phyloP scores from a whole-genome alignment of 768 basidiomycete species.

The Fibroporia radiculosa region DNA sequence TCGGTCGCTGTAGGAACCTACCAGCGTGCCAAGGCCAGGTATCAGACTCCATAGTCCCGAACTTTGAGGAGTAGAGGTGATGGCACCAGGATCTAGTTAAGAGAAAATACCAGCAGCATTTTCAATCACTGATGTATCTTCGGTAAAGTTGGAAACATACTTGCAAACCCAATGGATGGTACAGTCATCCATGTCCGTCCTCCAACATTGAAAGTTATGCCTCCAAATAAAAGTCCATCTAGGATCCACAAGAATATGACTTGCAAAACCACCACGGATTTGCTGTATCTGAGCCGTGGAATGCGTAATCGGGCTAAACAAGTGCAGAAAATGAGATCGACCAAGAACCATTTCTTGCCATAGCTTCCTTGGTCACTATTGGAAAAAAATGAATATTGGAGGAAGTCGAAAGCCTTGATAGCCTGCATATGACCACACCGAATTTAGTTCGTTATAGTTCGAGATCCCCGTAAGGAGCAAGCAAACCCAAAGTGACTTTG shows the following conservation, averaged over 20 bases:
- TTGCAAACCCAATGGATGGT: slow-evolving; percentile 19
- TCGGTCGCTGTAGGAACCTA: slow-evolving; percentile 29
- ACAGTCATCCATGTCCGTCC: slow-evolving; percentile 17
- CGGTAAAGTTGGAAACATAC: slow-evolving; percentile 19
- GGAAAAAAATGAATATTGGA: slow-evolving; percentile 44
- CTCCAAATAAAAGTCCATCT: slow-evolving; percentile 67
- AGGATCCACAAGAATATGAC: slow-evolving; percentile 53
- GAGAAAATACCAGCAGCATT: slow-evolving; percentile 17
- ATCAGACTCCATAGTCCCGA: slow-evolving; percentile 44
- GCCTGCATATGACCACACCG: slow-evolving; percentile 39
- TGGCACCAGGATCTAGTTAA: slow-evolving; percentile 11
- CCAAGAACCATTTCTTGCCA: slow-evolving; percentile 65
- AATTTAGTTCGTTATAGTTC: too few species aligned
- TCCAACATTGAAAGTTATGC: slow-evolving; percentile 50
- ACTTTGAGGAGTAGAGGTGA: slow-evolving; percentile 17
- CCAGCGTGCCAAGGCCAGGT: slow-evolving; percentile 42
- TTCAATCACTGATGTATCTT: not conserved
- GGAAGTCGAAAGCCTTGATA: slow-evolving; percentile 66
- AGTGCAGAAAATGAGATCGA: slow-evolving; percentile 56
- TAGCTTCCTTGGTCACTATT: slow-evolving; percentile 32
- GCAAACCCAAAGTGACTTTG: too few species aligned
- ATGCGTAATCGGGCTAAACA: slow-evolving; percentile 59
- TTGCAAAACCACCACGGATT: slow-evolving; percentile 54
- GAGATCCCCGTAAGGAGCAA: too few species aligned
- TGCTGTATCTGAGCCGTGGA: slow-evolving; percentile 64